A percentile compares a stretch with the other conserved stretches of the same genome.
Conservation (phyloP, 1,284 basidiomycete species). For the Ceratobasidium sp. region DNA sequence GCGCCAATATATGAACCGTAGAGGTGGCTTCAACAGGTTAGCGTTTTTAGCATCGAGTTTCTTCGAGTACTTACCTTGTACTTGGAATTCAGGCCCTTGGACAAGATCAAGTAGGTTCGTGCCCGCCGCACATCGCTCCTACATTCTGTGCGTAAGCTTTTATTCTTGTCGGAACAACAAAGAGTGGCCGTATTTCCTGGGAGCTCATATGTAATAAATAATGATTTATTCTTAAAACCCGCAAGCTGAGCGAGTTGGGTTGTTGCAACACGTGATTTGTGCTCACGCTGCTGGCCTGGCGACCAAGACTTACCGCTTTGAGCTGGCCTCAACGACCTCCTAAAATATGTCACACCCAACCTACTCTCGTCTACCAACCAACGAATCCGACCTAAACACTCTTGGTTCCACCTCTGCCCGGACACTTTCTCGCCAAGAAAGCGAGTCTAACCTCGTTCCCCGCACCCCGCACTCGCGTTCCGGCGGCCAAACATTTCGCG, state of each 20-base stretch:
- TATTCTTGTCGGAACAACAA: not conserved
- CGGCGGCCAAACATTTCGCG: slow-evolving; percentile 32
- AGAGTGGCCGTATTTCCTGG: not conserved
- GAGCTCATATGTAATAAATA: slow-evolving; percentile 13
- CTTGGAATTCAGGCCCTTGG: slow-evolving; percentile 66
- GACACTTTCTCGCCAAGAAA: slow-evolving; percentile 18
- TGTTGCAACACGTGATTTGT: not conserved
- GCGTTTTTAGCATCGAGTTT: slow-evolving; percentile 49
- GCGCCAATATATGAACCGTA: slow-evolving; percentile 96
- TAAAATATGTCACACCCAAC: slow-evolving; percentile 34
- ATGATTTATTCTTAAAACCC: not conserved
- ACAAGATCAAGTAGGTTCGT: slow-evolving; percentile 71
- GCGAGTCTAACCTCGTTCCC: slow-evolving; percentile 36
- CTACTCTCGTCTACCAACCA: slow-evolving; percentile 22
- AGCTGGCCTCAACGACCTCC: slow-evolving; percentile 39
- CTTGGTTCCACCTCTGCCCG: slow-evolving; percentile 13
- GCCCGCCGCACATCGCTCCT: slow-evolving; percentile 16
- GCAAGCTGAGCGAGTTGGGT: no score
- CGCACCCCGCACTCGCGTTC: slow-evolving; percentile 41
- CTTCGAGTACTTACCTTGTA: slow-evolving; percentile 48
- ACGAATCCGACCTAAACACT: not conserved
- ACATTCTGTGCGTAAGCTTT: not conserved
- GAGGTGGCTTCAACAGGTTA: slow-evolving; percentile 93
- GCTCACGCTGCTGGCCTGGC: not conserved
- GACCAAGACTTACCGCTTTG: slow-evolving; percentile 17